Base-by-base conservation (phyloP, 2,329 filamentous ascomycete genomes). In the Stenocarpella maydis region DNA sequence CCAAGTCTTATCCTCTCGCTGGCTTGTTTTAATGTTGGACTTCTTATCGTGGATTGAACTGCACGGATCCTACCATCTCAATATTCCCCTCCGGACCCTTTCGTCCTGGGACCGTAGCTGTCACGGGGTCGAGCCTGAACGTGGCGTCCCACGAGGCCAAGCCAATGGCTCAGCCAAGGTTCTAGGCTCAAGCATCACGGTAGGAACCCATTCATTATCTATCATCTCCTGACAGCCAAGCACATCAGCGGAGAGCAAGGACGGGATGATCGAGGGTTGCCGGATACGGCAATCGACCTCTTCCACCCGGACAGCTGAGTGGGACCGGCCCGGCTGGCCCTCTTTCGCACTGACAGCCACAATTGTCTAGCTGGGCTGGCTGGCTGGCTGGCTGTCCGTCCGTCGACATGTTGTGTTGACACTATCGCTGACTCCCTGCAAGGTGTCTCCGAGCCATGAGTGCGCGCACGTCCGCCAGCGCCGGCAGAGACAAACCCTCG, bases 121-220 rank as follows among this genome's bases (percentile, higher is more conserved):
- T 61, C 41, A 61, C 55, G 55, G 31, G 55, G 55, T 17, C 28
- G 15, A 45, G 55, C 39, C n/a, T 34, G 21, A 41, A 24, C 26
- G 55, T 61, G 55, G 55, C 39, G 55, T 61, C 21, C 55, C 55
- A 61, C 24, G 28, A 61, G 39, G 55, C 55, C 55, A 61, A 47
- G 55, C 55, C 55, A 47, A 61, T 47, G 55, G 55, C 55, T 61
- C 55, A 61, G 55, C 55, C 47, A 61, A 61, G 41, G 47, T 61
- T 61, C 47, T 61, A 61, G 55, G 41, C 41, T 34, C 55, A 47
- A 61, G 41, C 39, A 61, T 10, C 3, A 15, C 19, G 26, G 41
- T 34, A 24, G 39, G 55, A 61, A 61, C 41, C 41, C 55, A n/a
- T n/a, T 41, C 55, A 4, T 34, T 41, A 26, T 61, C 9, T 61